These are phyloP conservation scores for Neoscytalidium dimidiatum DNA, from an alignment of 2,329 filamentous ascomycete species.

Conservation along the genomic window DNA sequence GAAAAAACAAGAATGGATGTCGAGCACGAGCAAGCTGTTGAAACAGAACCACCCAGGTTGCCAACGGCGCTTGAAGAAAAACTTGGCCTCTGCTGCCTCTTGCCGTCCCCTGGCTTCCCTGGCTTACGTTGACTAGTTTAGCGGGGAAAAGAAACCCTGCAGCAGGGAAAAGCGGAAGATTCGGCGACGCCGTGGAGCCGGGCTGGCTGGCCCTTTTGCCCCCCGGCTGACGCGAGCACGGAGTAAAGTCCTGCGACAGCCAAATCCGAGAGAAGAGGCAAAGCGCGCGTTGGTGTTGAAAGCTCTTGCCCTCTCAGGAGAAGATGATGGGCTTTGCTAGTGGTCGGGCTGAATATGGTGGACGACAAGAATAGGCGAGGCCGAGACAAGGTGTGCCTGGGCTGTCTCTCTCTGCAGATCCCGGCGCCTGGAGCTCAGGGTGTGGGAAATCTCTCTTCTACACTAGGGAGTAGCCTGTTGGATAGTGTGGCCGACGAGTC, in stretches of 20 bases:
- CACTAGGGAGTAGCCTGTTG: background rate
- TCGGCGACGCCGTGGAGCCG: constrained; percentile 3
- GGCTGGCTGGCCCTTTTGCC: background rate
- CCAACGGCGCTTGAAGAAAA: background rate
- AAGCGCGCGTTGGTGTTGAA: background rate
- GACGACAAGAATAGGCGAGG: constrained; percentile 1
- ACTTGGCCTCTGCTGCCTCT: background rate
- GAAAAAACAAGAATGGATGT: background rate
- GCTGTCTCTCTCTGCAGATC: background rate
- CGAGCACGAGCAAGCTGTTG: background rate
- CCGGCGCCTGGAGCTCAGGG: background rate
- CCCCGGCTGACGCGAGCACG: background rate
- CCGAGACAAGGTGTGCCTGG: constrained; percentile 9
- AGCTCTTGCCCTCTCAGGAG: background rate
- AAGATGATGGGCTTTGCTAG: background rate
- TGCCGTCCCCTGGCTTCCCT: no score
- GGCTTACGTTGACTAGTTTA: background rate
- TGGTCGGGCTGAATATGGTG: background rate
- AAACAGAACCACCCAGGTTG: background rate
- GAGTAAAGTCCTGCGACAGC: background rate
- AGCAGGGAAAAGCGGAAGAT: no score
- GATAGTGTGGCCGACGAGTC: background rate
- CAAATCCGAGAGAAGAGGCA: background rate
- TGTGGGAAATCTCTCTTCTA: background rate
- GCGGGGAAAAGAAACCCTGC: background rate